A percentile compares a stretch with the other conserved stretches of the same genome.
Conservation (phyloP, 2,329 filamentous ascomycete species). For the Helotiales sp. region DNA sequence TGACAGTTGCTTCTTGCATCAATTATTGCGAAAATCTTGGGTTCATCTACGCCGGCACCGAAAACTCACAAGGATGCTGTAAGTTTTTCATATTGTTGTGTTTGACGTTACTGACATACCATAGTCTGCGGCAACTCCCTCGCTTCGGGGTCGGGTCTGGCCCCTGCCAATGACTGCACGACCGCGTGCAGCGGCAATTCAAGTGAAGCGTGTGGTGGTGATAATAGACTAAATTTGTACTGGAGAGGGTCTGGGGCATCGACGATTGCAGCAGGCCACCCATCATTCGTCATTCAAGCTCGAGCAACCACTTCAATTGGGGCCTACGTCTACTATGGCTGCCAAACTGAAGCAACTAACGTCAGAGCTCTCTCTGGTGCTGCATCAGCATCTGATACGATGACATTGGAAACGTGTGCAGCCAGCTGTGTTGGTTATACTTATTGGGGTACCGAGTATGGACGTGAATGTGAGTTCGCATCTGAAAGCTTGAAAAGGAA, state of each 20-base stretch:
- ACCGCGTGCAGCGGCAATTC: slow-evolving; percentile 27
- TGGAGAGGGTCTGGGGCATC: slow-evolving; percentile 14
- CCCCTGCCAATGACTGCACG: slow-evolving; percentile 21
- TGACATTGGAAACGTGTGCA: slow-evolving; percentile 34
- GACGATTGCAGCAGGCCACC: not conserved
- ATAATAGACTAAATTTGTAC: slow-evolving; percentile 28
- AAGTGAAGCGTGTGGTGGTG: slow-evolving; percentile 35
- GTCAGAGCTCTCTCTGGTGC: slow-evolving; percentile 23
- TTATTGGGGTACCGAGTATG: slow-evolving; percentile 40
- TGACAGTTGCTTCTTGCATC: slow-evolving; percentile 27
- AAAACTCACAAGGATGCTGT: slow-evolving; percentile 26
- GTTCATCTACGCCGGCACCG: slow-evolving; percentile 27
- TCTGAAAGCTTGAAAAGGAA: too few species aligned
- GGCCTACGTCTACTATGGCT: slow-evolving; percentile 15
- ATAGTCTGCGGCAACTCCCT: slow-evolving; percentile 46
- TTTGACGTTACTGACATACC: not conserved
- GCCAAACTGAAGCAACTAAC: slow-evolving; percentile 19
- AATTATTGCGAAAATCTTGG: slow-evolving; percentile 23
- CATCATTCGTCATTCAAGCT: not conserved
- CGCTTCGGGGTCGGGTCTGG: slow-evolving; percentile 8
- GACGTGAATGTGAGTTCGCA: slow-evolving; percentile 33
- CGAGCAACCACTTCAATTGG: not conserved
- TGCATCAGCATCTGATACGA: slow-evolving; percentile 24
- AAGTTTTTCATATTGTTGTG: not conserved
- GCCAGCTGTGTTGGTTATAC: slow-evolving; percentile 29